phyloP scores from a whole-genome alignment of 1,284 basidiomycete species.

The Amylostereum areolatum region DNA sequence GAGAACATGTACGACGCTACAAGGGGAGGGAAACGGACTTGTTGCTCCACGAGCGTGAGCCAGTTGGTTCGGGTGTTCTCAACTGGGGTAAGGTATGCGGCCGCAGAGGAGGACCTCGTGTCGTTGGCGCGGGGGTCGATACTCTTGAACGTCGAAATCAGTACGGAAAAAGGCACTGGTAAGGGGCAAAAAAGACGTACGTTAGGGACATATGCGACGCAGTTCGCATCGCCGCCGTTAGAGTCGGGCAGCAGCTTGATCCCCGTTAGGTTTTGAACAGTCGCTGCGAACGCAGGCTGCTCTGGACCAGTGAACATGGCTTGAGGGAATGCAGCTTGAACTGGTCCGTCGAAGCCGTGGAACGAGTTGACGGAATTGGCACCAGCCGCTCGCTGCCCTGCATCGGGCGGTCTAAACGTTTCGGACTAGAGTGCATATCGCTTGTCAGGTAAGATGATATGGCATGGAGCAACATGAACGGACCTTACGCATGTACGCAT shows the following conservation, averaged over 20 bases:
- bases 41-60: slow-evolving; percentile 29
- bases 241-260: slow-evolving; percentile 42
- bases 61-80: slow-evolving; percentile 26
- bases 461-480: background rate
- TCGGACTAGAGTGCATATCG: slow-evolving; percentile 36
- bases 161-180: slow-evolving; percentile 6
- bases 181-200: slow-evolving; percentile 19
- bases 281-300: slow-evolving; percentile 42
- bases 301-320: slow-evolving; percentile 54
- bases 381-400: slow-evolving; percentile 39
- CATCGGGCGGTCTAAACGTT: slow-evolving; percentile 47
- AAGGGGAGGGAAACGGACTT: slow-evolving; percentile 10
- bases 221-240: slow-evolving; percentile 49
- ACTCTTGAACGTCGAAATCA: slow-evolving; percentile 16
- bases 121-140: slow-evolving; percentile 26
- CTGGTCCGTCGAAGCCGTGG: slow-evolving; percentile 49
- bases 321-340: slow-evolving; percentile 45
- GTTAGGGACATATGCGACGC: slow-evolving; percentile 47
- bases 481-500: slow-evolving; percentile 41
- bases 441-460: background rate
- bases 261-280: slow-evolving; percentile 41
- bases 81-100: slow-evolving; percentile 36
- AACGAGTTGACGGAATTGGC: slow-evolving; percentile 38
- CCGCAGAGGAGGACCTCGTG: slow-evolving; percentile 32
- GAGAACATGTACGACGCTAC: slow-evolving; percentile 16